Percentiles rank a stretch among this genome's conserved stretches.
Evolutionary conservation across 768 basidiomycete genomes (phyloP).

Genomic region (Hygrocybe coccinea): DNA sequence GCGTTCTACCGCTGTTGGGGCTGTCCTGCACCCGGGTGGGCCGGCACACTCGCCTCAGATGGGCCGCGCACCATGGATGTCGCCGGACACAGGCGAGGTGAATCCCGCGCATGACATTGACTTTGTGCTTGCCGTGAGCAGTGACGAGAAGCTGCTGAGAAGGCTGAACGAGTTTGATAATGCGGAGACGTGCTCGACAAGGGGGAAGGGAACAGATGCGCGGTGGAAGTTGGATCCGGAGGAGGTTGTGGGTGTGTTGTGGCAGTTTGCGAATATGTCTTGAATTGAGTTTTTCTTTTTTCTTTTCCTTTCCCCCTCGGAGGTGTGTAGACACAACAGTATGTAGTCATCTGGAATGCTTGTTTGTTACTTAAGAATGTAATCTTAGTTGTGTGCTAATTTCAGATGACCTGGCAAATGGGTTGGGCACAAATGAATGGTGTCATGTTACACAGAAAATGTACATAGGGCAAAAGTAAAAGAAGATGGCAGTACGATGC

Average conservation of each 20-base stretch:
- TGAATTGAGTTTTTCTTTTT: too few relatives aligned
- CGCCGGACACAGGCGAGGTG: constrained; percentile 34
- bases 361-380: too few relatives aligned
- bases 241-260: constrained; percentile 24
- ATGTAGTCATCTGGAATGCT: too few relatives aligned
- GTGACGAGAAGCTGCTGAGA: constrained; percentile 74
- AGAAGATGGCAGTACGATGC: too few relatives aligned
- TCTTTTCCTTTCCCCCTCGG: too few relatives aligned
- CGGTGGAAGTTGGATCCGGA: constrained; percentile 54
- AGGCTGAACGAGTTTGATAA: constrained; percentile 70
- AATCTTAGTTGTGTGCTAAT: too few relatives aligned
- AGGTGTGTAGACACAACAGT: too few relatives aligned
- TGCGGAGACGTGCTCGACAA: constrained; percentile 67
- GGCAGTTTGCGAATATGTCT: constrained; percentile 16
- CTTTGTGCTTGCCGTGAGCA: constrained; percentile 35
- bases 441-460: too few relatives aligned
- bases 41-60: constrained; percentile 38
- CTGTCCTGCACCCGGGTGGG: constrained; percentile 66
- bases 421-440: too few relatives aligned
- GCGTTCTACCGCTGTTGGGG: constrained; percentile 75
- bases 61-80: constrained; percentile 38
- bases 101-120: constrained; percentile 21
- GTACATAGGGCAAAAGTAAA: too few relatives aligned
- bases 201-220: constrained; percentile 73
- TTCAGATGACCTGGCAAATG: too few relatives aligned